Conservation (phyloP, 768 basidiomycete species). For the Naganishia vishniacii region DNA sequence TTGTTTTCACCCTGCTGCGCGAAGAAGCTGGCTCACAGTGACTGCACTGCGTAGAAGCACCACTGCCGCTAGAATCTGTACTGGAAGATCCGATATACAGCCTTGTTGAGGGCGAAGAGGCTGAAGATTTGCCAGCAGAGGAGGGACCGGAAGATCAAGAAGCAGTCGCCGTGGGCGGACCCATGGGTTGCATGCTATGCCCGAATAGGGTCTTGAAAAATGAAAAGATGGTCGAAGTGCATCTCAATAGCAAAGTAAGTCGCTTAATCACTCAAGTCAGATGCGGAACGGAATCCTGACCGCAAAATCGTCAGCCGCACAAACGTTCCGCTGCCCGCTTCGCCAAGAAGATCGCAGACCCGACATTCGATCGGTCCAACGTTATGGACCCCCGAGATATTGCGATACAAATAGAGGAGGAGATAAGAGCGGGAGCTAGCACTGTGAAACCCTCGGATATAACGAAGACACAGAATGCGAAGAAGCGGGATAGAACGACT, state of each 20-base stretch:
- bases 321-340: slow-evolving; percentile 17
- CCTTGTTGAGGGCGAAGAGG: background rate
- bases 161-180: background rate
- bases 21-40: background rate
- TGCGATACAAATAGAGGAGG: slow-evolving; percentile 12
- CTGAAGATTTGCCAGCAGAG: background rate
- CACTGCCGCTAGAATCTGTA: slow-evolving; percentile 9
- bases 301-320: slow-evolving; percentile 11
- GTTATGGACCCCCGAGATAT: slow-evolving; percentile 16
- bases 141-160: background rate
- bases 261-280: background rate
- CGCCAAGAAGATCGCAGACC: slow-evolving; percentile 12
- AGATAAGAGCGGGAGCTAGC: background rate
- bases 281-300: too few relatives aligned
- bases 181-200: slow-evolving; percentile 22
- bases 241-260: slow-evolving; percentile 22
- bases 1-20: background rate
- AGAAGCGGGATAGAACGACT: background rate
- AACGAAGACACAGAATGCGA: too few relatives aligned
- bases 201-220: slow-evolving; percentile 24
- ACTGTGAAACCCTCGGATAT: background rate
- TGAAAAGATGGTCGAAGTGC: slow-evolving; percentile 23
- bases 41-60: background rate
- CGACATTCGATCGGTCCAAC: slow-evolving; percentile 5
- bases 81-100: slow-evolving; percentile 14